These are phyloP conservation scores for Polytrichum formosum DNA, from an alignment of 225 moss, liverwort and hornwort genomes.

Conservation along the genomic window DNA sequence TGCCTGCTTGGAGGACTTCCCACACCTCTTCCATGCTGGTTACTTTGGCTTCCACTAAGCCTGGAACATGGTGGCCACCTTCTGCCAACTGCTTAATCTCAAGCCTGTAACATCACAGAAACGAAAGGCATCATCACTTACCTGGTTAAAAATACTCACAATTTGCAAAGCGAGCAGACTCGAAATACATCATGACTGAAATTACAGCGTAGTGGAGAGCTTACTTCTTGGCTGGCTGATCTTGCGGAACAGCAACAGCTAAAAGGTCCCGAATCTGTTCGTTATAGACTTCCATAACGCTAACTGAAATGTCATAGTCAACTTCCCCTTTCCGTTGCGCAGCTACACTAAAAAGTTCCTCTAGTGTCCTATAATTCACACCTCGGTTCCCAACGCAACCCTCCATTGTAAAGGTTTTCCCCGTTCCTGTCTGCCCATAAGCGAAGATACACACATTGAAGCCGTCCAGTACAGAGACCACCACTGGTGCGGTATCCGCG, in stretches of 20 bases:
- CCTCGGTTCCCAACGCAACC: constrained; percentile 73
- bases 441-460: constrained; percentile 96
- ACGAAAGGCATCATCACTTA: too few relatives aligned
- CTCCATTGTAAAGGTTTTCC: constrained; percentile 96
- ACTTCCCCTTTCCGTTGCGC: constrained; percentile 54
- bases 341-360: constrained; percentile 82
- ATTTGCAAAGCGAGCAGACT: too few relatives aligned
- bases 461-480: constrained; percentile 87
- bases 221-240: constrained; percentile 76
- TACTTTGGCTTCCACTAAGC: constrained; percentile 80
- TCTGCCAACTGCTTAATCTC: constrained; percentile 91
- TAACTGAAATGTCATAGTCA: constrained; percentile 66
- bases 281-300: constrained; percentile 90
- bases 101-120: constrained; percentile 41
- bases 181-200: too few relatives aligned
- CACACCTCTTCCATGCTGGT: constrained; percentile 85
- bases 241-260: constrained; percentile 46
- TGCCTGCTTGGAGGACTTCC: constrained; percentile 89
- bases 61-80: constrained; percentile 95
- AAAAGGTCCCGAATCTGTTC: constrained; percentile 97
- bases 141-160: too few relatives aligned
- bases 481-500: constrained; percentile 83
- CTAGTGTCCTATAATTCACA: constrained; percentile 88
- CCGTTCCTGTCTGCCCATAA: constrained; percentile 91
- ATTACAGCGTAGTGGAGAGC: background rate